phyloP scores from a whole-genome alignment of 495 filamentous ascomycete species.

The Margaritispora aquatica region DNA sequence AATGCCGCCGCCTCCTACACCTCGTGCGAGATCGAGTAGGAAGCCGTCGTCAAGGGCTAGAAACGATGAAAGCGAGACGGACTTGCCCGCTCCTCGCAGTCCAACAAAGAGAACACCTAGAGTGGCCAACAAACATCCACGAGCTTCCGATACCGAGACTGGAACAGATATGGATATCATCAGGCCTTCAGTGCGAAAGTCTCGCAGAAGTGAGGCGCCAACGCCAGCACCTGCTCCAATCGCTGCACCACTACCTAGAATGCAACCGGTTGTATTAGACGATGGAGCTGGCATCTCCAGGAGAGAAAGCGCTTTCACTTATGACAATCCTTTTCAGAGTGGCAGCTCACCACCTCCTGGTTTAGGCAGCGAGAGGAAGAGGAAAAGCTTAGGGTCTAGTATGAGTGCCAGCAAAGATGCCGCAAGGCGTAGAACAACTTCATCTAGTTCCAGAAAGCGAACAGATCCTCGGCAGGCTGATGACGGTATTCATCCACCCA shows the following conservation, averaged over 20 bases:
- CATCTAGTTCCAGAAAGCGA: conserved; percentile 1
- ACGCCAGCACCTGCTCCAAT: conserved; percentile 7
- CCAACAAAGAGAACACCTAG: conserved; percentile 47
- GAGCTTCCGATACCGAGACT: conserved; percentile 30
- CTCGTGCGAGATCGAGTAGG: conserved; percentile 39
- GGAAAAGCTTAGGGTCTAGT: conserved; percentile 10
- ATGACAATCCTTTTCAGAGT: conserved; percentile 94
- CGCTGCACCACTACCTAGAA: background rate
- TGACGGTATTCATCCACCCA: conserved; percentile 34
- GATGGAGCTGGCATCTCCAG: conserved; percentile 17
- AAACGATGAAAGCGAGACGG: conserved; percentile 39
- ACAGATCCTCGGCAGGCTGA: conserved; percentile 15
- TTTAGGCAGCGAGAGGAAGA: conserved; percentile 12
- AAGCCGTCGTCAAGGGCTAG: conserved; percentile 41
- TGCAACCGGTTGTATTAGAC: conserved; percentile 40
- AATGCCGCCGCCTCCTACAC: conserved; percentile 35
- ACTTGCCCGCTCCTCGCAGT: conserved; percentile 33
- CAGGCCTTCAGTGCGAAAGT: conserved; percentile 15
- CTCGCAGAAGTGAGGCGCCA: conserved; percentile 32
- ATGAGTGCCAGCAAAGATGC: conserved; percentile 7
- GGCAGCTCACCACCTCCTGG: conserved; percentile 41
- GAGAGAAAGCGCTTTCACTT: conserved; percentile 60
- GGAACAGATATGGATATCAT: conserved; percentile 44
- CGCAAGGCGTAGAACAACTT: conserved; percentile 9
- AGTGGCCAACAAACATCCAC: conserved; percentile 36